phyloP scores from a whole-genome alignment of 2,329 filamentous ascomycete species.

The Stachybotrys elegans region DNA sequence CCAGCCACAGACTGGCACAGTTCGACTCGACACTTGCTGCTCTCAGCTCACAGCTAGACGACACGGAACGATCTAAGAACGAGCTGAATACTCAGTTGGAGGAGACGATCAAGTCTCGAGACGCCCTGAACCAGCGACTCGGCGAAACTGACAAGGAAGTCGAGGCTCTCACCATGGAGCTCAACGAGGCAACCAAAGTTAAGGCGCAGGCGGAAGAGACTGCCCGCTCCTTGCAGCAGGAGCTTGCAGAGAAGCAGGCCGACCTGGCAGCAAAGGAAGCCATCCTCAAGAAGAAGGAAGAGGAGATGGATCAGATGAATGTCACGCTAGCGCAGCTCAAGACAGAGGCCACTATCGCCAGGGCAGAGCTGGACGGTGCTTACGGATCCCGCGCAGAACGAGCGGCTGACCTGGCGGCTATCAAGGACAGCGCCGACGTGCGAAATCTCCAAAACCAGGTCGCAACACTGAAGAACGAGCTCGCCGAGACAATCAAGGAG shows the following conservation, averaged over 20 bases:
- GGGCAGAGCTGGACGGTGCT: constrained; percentile 57
- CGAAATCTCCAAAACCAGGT: constrained; percentile 42
- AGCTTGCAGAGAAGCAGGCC: constrained; percentile 13
- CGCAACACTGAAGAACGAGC: constrained; percentile 44
- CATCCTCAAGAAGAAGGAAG: constrained; percentile 42
- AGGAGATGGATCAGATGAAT: constrained; percentile 45
- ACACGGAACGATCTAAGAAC: constrained; percentile 18
- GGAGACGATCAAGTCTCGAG: neutral
- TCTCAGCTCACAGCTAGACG: constrained; percentile 23
- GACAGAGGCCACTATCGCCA: constrained; percentile 56
- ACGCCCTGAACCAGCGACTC: neutral
- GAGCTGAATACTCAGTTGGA: constrained; percentile 13
- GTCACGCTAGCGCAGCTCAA: constrained; percentile 52
- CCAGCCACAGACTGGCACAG: constrained; percentile 24
- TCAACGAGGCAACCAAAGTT: neutral
- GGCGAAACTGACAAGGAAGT: neutral
- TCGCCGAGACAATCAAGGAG: constrained; percentile 45
- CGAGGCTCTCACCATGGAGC: neutral
- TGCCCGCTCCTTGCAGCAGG: constrained; percentile 1
- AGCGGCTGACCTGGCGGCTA: constrained; percentile 51
- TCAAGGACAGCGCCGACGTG: constrained; percentile 43
- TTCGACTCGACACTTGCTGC: constrained; percentile 22
- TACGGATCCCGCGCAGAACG: constrained; percentile 56
- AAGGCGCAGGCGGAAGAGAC: neutral
- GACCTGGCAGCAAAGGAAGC: constrained; percentile 30